Evolutionary conservation across 1,139 yeast genomes (phyloP).

Genomic region (Chernovozyma sophiae-reginae): DNA sequence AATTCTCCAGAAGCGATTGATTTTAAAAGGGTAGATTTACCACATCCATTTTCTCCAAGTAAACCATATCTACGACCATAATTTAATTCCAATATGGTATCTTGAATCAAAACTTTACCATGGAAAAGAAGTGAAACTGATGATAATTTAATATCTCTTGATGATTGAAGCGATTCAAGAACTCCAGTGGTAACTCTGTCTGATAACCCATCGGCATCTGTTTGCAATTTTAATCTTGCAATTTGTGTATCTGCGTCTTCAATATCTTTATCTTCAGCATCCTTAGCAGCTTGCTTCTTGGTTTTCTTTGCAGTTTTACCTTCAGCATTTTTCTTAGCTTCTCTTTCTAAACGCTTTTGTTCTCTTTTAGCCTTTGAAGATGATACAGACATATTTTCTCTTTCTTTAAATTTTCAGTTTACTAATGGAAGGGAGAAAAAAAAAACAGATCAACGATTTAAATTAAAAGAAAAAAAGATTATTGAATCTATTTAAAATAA

Average conservation of each 20-base stretch:
- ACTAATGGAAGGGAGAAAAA: too few relatives aligned
- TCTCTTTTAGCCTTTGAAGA: constrained; percentile 98
- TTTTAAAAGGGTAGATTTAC: constrained; percentile 91
- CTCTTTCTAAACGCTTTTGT: constrained; percentile 63
- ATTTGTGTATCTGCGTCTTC: constrained; percentile 72
- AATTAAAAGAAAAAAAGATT: too few relatives aligned
- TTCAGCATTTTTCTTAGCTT: constrained; percentile 64
- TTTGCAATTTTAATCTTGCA: constrained; percentile 84
- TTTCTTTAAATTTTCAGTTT: too few relatives aligned
- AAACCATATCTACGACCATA: constrained; percentile 97
- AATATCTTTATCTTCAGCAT: constrained; percentile 55
- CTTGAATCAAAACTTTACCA: constrained; percentile 94
- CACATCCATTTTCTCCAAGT: constrained; percentile 99
- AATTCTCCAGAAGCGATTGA: constrained; percentile 94
- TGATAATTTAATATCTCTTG: constrained; percentile 89
- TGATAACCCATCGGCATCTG: constrained; percentile 88
- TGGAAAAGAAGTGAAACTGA: constrained; percentile 92
- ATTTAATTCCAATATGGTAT: constrained; percentile 86
- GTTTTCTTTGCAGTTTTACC: constrained; percentile 65
- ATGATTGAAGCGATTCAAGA: constrained; percentile 78
- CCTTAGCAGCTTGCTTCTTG: constrained; percentile 51
- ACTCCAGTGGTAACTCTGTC: constrained; percentile 99
- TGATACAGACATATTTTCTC: constrained; percentile 50
- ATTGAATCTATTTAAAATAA: too few relatives aligned
- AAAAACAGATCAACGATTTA: too few relatives aligned